Base-by-base conservation (phyloP, 257 asterid species). In the Salvia hispanica region DNA sequence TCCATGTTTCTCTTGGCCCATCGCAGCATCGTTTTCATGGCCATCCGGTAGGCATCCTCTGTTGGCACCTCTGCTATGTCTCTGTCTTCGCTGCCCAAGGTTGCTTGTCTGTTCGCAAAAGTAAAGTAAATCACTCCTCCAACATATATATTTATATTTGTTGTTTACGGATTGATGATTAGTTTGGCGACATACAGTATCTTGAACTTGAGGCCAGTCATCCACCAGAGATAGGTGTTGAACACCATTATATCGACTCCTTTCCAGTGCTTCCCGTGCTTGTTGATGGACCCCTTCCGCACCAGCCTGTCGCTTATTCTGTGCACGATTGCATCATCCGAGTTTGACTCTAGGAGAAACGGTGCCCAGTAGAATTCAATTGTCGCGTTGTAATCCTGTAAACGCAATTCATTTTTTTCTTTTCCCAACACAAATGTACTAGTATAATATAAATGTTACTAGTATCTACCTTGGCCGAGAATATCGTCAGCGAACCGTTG, bases 341-440 rank as follows among this genome's bases (percentile, higher is more conserved):
- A 79, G 64, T 83, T 85, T 11, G 91, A 85, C 69, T 85, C 88
- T 15, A 85, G 73, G 14, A 85, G 91, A 51, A 80, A 79, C 5
- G 91, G 91, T 4, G 88, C 88, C 88, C 91, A 85, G 25, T 85
- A 85, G 77, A 83, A 85, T 75, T 81, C 85, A 2, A 83, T 72
- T 6, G 85, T 85, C 5, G 91, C 88, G 28, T 85, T 83, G 40
- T 83, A 85, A 18, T 81, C 85, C 91, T 84, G 67, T 10, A 40
- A 39, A 39, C 43, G 59, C 13, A 58, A 2, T 9, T 25, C 31
- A 25, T 1, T 25, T 25, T 25, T 25, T 25, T 25, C 31, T 25
- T 25, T 21, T 25, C 31, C 31, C 31, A 25, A 25, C 31, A 25
- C 31, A 25, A 25, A 25, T 25, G 2, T 25, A 25, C 31, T 25